Evolutionary conservation across 805 yeast species (phyloP), one percentile per base, ranked within the genome.

Genomic region (Ogataea methanolica): DNA sequence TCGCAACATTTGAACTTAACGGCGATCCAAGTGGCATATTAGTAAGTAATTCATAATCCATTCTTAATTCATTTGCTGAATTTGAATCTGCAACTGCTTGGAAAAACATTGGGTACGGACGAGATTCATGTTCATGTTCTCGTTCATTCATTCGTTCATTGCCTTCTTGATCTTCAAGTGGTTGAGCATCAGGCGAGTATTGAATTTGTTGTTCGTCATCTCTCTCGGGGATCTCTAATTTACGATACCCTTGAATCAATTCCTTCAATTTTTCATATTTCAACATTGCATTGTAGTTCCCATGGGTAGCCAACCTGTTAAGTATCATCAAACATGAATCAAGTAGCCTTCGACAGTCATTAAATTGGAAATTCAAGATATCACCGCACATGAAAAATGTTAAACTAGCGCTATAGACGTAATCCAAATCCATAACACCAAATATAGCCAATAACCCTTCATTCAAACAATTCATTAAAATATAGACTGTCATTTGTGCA

Each of bases 361-460:
- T 47, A 6, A 41, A 19, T 40, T 55, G 52, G 38, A 54, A 46
- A 15, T 48, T 34, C 16, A 60, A 48, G 11, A 61, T 50, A 43
- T 56, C 59, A 15, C 63, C 62, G 46, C 62, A 58, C 51, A 61
- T 59, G 48, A 61, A 60, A 17, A 59, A 58, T 1, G 64, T 55
- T 42, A 60, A 42, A 19, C 59, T 49, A 2, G 64, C 57, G 42
- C 61, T 59, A 44, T 58, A 59, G 21, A 60, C 40, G 41, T 61
- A 61, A 46, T 61, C 64, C 35, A 60, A 49, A 48, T 61, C 66
- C 61, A 61, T 55, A n/a, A 59, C 59, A 22, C 63, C 66, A 49
- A 52, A 60, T 3, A 53, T 44, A 2, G 64, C 66, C 23, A 61
- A 36, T 22, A 55, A 52, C 11, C 52, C 52, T 16, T 58, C 56